Base-by-base conservation (phyloP, 495 filamentous ascomycete genomes). In the Penicillium simplicissimum region DNA sequence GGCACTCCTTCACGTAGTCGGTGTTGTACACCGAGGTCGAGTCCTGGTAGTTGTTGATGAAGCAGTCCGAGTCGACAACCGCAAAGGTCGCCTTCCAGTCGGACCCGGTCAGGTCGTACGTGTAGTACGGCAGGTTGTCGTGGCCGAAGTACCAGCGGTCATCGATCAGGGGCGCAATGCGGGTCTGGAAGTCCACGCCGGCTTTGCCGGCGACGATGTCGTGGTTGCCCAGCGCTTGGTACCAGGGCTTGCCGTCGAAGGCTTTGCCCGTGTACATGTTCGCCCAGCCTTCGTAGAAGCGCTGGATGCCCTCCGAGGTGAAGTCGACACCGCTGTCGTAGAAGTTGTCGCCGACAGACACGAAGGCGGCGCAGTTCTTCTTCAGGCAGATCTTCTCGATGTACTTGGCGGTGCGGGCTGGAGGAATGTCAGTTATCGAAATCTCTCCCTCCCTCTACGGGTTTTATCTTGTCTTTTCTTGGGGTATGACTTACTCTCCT, bases 31-130 rank as follows among this genome's bases (percentile, higher is more conserved):
- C 65, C 0, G 65, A 67, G 51, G n/a, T 60, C 35, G 19, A 23
- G 15, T 56, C 5, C 43, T 67, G 65, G 43, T 67, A 67, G 2
- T 60, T 60, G 54, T 67, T 37, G 52, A 67, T 65, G 37, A 67
- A 67, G 65, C 65, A 67, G 21, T 67, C 65, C 3, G 65, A 67
- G 51, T 67, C 65, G 6, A 65, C 62, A 15, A 67, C 65, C 25
- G 56, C 62, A 15, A 67, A 62, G 35, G 65, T 65, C 5, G 65
- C 65, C 10, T 55, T 67, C 65, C 65, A 67, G 51, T 67, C 38
- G 13, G 52, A 51, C 25, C 65, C 65, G n/a, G 51, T 62, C 33
- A 67, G 33, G 37, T 67, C 65, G 51, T 67, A 65, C 51, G 62
- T 67, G 31, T 67, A 67, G 36, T 67, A 67, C 11, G 65, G 65